Evolutionary conservation across 768 basidiomycete species (phyloP).

Genomic region (Pulveroboletus sp.): DNA sequence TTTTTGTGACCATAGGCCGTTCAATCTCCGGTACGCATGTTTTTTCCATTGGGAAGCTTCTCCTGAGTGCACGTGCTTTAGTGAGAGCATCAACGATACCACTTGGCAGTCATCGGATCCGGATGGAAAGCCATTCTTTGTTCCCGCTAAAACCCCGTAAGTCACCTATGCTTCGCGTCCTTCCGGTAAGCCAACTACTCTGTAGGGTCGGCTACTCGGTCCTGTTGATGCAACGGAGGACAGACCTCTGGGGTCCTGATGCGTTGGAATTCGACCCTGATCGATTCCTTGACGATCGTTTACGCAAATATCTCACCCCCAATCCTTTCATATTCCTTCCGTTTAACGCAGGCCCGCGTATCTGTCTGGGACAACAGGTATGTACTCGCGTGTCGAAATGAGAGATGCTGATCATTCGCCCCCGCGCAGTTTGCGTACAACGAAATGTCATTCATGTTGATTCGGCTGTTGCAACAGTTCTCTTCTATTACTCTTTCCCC

Average conservation of each 20-base stretch:
- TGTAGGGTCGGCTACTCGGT: conserved; percentile 25
- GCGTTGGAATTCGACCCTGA: conserved; percentile 38
- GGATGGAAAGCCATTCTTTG: conserved; percentile 26
- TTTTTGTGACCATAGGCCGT: conserved; percentile 22
- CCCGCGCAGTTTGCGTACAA: conserved; percentile 33
- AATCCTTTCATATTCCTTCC: conserved; percentile 44
- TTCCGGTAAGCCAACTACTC: background rate
- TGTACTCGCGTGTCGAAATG: background rate
- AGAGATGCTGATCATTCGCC: background rate
- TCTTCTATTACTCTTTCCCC: conserved; percentile 19
- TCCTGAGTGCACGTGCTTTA: conserved; percentile 1
- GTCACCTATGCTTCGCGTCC: background rate
- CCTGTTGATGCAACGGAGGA: conserved; percentile 36
- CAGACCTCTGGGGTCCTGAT: conserved; percentile 38
- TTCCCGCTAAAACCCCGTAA: conserved; percentile 24
- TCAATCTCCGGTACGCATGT: conserved; percentile 30
- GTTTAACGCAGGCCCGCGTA: conserved; percentile 41
- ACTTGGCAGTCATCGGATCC: conserved; percentile 21
- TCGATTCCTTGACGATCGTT: conserved; percentile 38
- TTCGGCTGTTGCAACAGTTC: conserved; percentile 29
- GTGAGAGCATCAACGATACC: conserved; percentile 22
- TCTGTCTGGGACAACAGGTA: conserved; percentile 38
- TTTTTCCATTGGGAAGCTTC: background rate
- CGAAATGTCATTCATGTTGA: conserved; percentile 33
- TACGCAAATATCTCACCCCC: conserved; percentile 33